A percentile compares a stretch with the other conserved stretches of the same genome.
Evolutionary conservation across 2,329 filamentous ascomycete species (phyloP).

Genomic region (Tolypocladium ophioglossoides): DNA sequence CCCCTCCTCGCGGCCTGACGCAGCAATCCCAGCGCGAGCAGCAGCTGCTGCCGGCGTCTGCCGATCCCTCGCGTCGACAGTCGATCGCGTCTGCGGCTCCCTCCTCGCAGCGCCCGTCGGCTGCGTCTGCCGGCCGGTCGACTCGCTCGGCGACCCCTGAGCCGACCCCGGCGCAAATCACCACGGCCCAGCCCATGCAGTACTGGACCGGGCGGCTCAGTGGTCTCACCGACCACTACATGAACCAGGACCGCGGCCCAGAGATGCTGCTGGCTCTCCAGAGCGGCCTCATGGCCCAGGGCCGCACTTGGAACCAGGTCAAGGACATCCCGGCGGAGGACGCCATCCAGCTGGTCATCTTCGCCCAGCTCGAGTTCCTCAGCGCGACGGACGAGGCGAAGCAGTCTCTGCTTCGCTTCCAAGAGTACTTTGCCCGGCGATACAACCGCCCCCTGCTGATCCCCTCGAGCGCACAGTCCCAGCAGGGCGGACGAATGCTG

Average conservation of each 20-base stretch:
- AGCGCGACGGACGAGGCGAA: conserved; percentile 38
- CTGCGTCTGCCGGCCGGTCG: neutral
- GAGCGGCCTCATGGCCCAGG: conserved; percentile 31
- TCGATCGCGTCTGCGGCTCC: neutral
- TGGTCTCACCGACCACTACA: neutral
- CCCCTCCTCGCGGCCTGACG: neutral
- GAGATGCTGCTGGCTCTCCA: conserved; percentile 28
- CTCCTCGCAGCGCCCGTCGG: conserved; percentile 4
- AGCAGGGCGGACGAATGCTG: conserved; percentile 14
- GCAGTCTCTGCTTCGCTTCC: conserved; percentile 36
- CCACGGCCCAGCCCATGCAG: conserved; percentile 31
- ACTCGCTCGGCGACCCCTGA: conserved; percentile 5
- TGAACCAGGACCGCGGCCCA: neutral
- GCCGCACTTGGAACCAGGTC: conserved; percentile 8
- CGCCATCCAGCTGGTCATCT: conserved; percentile 30
- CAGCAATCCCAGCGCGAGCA: neutral
- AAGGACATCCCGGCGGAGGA: conserved; percentile 22
- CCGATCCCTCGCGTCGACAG: neutral
- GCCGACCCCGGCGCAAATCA: conserved; percentile 20
- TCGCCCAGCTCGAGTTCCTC: conserved; percentile 32
- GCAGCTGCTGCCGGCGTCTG: neutral
- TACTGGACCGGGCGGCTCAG: conserved; percentile 55
- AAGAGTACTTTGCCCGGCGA: conserved; percentile 35
- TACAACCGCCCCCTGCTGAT: conserved; percentile 27
- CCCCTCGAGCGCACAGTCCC: conserved; percentile 24